Conservation (phyloP, 2,329 filamentous ascomycete species). For the Magnaporthiopsis poae region DNA sequence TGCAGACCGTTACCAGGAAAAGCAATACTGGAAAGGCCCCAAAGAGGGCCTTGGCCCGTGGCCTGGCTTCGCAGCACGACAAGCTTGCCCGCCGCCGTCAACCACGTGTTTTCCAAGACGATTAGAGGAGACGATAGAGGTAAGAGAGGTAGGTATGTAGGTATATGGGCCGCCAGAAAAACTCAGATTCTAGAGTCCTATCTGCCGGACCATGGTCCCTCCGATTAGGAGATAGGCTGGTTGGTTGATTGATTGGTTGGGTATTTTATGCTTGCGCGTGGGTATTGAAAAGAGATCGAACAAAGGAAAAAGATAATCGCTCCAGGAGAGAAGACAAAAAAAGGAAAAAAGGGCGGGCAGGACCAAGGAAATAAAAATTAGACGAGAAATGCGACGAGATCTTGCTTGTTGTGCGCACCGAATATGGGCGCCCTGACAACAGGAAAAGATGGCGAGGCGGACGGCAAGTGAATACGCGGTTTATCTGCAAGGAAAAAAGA, state of each 20-base stretch:
- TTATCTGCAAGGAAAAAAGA: not conserved
- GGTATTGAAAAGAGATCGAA: slow-evolving; percentile 1
- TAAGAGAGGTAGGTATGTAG: not conserved
- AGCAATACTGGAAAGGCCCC: not conserved
- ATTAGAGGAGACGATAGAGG: not conserved
- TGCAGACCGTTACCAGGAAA: not conserved
- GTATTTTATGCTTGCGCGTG: not conserved
- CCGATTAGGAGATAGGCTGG: not conserved
- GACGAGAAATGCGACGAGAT: slow-evolving; percentile 3
- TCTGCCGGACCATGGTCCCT: not conserved
- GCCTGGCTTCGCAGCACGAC: not conserved
- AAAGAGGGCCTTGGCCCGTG: not conserved
- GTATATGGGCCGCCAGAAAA: not conserved
- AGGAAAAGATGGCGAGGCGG: not conserved
- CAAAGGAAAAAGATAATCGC: not conserved
- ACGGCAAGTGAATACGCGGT: not conserved
- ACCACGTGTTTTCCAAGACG: not conserved
- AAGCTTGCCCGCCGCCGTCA: not conserved
- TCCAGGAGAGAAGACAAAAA: slow-evolving; percentile 1
- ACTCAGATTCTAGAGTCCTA: not conserved
- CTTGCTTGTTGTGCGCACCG: not conserved
- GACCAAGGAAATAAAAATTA: slow-evolving; percentile 4
- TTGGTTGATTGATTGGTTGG: not conserved
- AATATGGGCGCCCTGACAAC: not conserved
- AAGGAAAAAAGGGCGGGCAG: slow-evolving; percentile 10